A percentile compares a stretch with the other conserved stretches of the same genome.
phyloP scores from a whole-genome alignment of 176 grass and related monocot genomes.

The Calamus simplicifolius region DNA sequence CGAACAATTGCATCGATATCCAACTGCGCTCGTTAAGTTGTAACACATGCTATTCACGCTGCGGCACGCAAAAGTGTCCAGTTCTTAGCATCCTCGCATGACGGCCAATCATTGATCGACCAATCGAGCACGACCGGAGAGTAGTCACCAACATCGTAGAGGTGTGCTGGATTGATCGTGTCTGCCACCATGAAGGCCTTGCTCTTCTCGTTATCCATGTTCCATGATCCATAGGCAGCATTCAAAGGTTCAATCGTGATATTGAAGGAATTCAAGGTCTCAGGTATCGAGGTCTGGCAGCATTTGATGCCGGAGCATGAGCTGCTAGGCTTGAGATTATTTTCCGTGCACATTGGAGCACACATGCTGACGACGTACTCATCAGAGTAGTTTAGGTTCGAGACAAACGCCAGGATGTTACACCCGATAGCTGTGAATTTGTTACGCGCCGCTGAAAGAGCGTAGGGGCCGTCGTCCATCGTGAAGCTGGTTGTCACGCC shows the following conservation, averaged over 20 bases:
- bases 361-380: conserved; percentile 9
- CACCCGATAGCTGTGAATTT: conserved; percentile 18
- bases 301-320: conserved; percentile 22
- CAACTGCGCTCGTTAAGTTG: conserved; percentile 5
- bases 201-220: neutral
- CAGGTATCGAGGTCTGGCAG: conserved; percentile 14
- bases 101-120: conserved; percentile 10
- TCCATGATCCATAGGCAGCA: neutral
- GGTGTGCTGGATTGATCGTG: neutral
- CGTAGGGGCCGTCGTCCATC: conserved; percentile 1
- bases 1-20: conserved; percentile 30
- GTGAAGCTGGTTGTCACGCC: neutral
- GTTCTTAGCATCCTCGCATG: conserved; percentile 9
- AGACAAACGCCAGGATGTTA: neutral
- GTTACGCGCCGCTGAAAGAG: conserved; percentile 5
- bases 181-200: conserved; percentile 8
- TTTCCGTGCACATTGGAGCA: neutral
- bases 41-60: conserved; percentile 28
- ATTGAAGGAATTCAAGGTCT: neutral
- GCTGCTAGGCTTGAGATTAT: neutral
- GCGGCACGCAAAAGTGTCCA: conserved; percentile 7
- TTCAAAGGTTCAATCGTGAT: neutral
- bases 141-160: neutral
- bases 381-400: neutral
- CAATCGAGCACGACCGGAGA: conserved; percentile 28